phyloP scores from a whole-genome alignment of 805 yeast species.

The Candida sanyiensis region DNA sequence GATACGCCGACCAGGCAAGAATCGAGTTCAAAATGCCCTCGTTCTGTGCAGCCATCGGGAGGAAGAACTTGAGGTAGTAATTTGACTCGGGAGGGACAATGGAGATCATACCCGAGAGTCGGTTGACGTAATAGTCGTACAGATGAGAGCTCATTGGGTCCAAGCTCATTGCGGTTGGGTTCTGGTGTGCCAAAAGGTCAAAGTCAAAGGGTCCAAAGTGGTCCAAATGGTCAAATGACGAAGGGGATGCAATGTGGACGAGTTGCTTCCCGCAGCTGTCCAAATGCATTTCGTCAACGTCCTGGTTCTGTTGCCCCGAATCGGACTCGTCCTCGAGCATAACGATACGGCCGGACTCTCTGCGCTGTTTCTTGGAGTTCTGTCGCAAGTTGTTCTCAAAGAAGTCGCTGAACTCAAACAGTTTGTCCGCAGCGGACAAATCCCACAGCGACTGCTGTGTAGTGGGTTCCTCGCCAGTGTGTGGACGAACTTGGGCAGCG shows the following conservation, averaged over 20 bases:
- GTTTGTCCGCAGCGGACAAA: slow-evolving; percentile 10
- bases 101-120: slow-evolving; percentile 42
- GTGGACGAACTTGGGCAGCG: no score
- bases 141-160: slow-evolving; percentile 40
- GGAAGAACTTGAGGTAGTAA: slow-evolving; percentile 45
- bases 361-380: slow-evolving; percentile 12
- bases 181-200: slow-evolving; percentile 17
- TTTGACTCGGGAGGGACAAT: slow-evolving; percentile 44
- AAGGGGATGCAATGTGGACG: neutral
- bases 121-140: slow-evolving; percentile 45
- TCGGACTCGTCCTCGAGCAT: slow-evolving; percentile 7
- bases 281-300: slow-evolving; percentile 1
- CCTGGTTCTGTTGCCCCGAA: neutral
- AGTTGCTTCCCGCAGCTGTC: no score
- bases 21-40: slow-evolving; percentile 45
- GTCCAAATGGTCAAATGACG: slow-evolving; percentile 9
- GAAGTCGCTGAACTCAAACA: slow-evolving; percentile 21
- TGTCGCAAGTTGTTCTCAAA: slow-evolving; percentile 23
- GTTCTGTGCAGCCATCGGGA: slow-evolving; percentile 47
- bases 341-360: slow-evolving; percentile 14
- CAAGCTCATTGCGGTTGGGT: slow-evolving; percentile 25
- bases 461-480: slow-evolving; percentile 9
- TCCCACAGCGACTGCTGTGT: slow-evolving; percentile 14
- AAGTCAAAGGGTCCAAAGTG: slow-evolving; percentile 14
- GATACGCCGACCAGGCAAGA: slow-evolving; percentile 51